Evolutionary conservation across 371 early-diverging fungal genomes (phyloP), one percentile per base, ranked within the genome.

Genomic region (Cladochytrium tenue): DNA sequence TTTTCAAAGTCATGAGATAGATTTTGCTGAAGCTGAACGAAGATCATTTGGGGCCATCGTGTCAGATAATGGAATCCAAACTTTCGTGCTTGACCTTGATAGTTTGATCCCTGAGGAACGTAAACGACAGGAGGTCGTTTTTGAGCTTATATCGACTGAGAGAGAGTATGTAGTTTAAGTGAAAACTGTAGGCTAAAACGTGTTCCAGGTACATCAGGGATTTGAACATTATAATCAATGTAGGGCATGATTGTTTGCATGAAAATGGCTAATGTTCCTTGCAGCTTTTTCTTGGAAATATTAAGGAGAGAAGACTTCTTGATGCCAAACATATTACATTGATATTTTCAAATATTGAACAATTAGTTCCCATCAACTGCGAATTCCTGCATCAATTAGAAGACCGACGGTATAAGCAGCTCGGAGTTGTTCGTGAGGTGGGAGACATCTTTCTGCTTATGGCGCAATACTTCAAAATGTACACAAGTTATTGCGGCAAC

Each of bases 101-200:
- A 32, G 32, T 2, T 15, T 70, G 25, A 20, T 13, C 23, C 63
- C 70, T 51, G 53, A 67, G 34, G 78, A 76, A 34, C 58, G 79
- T 1, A 74, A 83, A 66, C 78, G 85, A 36, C 89, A 89, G 69
- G 89, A 89, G 56, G 74, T 88, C 7, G 71, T 88, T n/a, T 76
- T 81, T 56, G 89, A 89, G 58, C 69, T 89, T 13, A 78, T 84
- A 32, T 32, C 70, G 28, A 89, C 89, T 2, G 89, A 89, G 59
- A 73, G 73, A 36, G 77, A 80, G 10, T 89, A 85, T 67, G 77
- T 13, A 13, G 43, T 43, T 20, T 43, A 20, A 20, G 13, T 13
- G 13, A 20, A 43, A 7, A 13, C 20, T 43, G 84, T 13, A 70
- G 77, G 7, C 13, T 43, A 13, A 7, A 43, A 43, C 43, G 13